Conservation (phyloP, 139 green algal genomes). For the Nannochloris sp. region DNA sequence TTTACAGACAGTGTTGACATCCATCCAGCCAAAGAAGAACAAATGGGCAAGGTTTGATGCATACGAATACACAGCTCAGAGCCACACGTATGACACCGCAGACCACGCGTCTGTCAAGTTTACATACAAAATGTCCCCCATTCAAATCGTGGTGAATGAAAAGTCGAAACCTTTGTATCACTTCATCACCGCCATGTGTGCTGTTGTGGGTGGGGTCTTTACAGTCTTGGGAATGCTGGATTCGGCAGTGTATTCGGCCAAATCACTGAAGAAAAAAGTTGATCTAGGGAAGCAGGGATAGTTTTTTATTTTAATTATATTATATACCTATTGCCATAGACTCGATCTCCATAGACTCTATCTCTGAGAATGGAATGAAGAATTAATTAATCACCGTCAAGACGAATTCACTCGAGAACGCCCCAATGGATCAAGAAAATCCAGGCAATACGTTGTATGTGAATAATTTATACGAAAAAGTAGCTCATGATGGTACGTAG, state of each 20-base stretch:
- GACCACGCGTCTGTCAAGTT: constrained; percentile 59
- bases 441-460: constrained; percentile 89
- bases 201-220: constrained; percentile 78
- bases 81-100: constrained; percentile 60
- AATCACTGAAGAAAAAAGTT: constrained; percentile 75
- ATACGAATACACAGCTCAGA: constrained; percentile 88
- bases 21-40: constrained; percentile 48
- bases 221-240: constrained; percentile 84
- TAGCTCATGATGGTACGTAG: constrained; percentile 77
- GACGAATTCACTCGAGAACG: neutral
- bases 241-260: constrained; percentile 53
- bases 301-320: neutral
- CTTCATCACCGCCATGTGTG: constrained; percentile 79
- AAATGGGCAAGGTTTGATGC: constrained; percentile 51
- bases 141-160: constrained; percentile 62
- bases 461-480: constrained; percentile 91
- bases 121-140: constrained; percentile 63
- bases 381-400: no score
- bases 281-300: constrained; percentile 56
- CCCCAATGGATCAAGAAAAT: constrained; percentile 27
- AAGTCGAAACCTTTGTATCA: constrained; percentile 54
- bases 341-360: no score
- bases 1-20: constrained; percentile 78
- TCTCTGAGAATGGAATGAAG: no score
- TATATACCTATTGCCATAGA: neutral